These are phyloP conservation scores for Fusarium euwallaceae DNA, from an alignment of 2,329 filamentous ascomycete genomes.

Conservation along the genomic window DNA sequence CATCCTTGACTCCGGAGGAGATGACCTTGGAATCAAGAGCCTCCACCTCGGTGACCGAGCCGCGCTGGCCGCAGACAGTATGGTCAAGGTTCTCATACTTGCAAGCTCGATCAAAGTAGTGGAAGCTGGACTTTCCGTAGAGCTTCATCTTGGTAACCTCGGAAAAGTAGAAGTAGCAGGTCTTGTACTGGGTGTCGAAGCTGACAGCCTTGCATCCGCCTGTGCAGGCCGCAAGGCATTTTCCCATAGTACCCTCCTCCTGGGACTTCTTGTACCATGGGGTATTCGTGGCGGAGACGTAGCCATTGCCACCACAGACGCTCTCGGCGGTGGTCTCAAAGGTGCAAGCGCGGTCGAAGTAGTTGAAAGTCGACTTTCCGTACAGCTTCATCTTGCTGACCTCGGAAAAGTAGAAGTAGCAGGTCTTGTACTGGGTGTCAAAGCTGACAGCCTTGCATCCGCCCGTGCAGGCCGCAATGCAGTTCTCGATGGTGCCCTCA, in stretches of 20 bases:
- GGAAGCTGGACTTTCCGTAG: slow-evolving; percentile 4
- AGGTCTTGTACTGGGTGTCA: slow-evolving; percentile 1
- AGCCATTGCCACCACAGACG: neutral
- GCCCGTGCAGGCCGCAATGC: neutral
- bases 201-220: slow-evolving; percentile 2
- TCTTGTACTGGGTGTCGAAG: slow-evolving; percentile 4
- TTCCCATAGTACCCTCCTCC: neutral
- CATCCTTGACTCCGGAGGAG: neutral
- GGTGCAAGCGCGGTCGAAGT: slow-evolving; percentile 2
- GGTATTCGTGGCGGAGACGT: neutral
- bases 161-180: slow-evolving; percentile 1
- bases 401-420: neutral
- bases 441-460: slow-evolving; percentile 3
- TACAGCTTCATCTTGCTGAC: slow-evolving; percentile 4
- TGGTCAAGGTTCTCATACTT: neutral
- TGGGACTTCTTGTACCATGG: neutral
- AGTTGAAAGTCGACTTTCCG: neutral
- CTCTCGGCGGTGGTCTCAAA: neutral
- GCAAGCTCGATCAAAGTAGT: slow-evolving; percentile 5
- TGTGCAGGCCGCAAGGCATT: neutral
- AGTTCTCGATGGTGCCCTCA: neutral
- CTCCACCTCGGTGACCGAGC: neutral
- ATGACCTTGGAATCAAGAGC: neutral
- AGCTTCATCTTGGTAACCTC: slow-evolving; percentile 4
- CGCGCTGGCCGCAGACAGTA: slow-evolving; percentile 2